Evolutionary conservation across 495 filamentous ascomycete species (phyloP).

Genomic region (Aspergillus incahuasiensis): DNA sequence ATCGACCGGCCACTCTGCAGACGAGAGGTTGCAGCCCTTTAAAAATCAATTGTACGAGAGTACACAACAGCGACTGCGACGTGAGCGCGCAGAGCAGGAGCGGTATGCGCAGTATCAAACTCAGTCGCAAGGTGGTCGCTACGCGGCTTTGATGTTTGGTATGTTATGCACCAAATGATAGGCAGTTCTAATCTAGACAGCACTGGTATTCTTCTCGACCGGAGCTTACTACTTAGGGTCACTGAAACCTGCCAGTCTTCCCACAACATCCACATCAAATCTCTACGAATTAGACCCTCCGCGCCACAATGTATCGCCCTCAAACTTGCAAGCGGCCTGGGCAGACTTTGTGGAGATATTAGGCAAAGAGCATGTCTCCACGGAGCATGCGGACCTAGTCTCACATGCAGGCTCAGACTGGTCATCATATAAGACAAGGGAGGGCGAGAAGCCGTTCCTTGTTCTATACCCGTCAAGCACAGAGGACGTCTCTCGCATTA

Average conservation of each 20-base stretch:
- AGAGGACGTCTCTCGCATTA: constrained; percentile 54
- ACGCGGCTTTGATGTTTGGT: constrained; percentile 63
- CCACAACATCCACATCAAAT: constrained; percentile 67
- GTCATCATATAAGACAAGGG: constrained; percentile 68
- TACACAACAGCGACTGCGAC: constrained; percentile 66
- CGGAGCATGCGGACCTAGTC: constrained; percentile 58
- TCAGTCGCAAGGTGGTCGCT: constrained; percentile 49
- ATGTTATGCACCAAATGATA: constrained; percentile 18
- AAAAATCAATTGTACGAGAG: constrained; percentile 85
- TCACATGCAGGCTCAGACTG: constrained; percentile 81
- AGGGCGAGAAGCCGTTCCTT: constrained; percentile 41
- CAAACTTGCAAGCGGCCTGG: constrained; percentile 91
- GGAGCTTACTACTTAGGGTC: constrained; percentile 71
- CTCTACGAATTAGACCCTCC: constrained; percentile 57
- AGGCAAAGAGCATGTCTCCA: constrained; percentile 81
- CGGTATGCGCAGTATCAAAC: constrained; percentile 56
- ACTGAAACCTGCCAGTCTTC: constrained; percentile 50
- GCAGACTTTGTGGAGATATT: constrained; percentile 81
- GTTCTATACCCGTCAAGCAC: constrained; percentile 50
- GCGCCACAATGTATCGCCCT: constrained; percentile 62
- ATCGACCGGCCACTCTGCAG: constrained; percentile 15
- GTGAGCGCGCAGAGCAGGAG: constrained; percentile 67
- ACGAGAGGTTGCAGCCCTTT: constrained; percentile 53
- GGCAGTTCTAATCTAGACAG: constrained; percentile 21
- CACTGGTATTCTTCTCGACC: constrained; percentile 54